These are phyloP conservation scores for Coemansia sp. DNA, from an alignment of 192 early-diverging fungal genomes.

Conservation along the genomic window DNA sequence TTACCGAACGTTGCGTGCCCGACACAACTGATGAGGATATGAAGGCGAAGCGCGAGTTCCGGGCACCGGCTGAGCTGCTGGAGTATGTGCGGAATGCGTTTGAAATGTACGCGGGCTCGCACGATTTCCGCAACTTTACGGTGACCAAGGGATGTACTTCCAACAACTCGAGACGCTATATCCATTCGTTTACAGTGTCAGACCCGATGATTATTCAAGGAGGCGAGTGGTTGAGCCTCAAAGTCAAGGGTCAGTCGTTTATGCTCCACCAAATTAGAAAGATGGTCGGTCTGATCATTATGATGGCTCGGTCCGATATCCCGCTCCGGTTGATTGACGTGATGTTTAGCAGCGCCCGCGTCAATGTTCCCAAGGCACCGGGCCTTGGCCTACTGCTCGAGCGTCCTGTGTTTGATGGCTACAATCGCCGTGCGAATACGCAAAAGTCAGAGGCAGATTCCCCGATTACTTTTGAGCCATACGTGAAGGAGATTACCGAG, in stretches of 20 bases:
- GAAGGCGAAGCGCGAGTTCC: constrained; percentile 60
- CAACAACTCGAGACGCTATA: constrained; percentile 75
- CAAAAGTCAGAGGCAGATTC: constrained; percentile 30
- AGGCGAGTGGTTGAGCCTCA: constrained; percentile 89
- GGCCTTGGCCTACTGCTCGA: constrained; percentile 87
- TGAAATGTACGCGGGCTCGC: constrained; percentile 74
- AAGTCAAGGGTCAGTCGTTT: constrained; percentile 93
- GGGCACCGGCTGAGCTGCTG: constrained; percentile 64
- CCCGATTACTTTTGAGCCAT: constrained; percentile 60
- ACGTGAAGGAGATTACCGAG: constrained; percentile 68
- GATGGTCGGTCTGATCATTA: constrained; percentile 91
- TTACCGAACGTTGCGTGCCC: constrained; percentile 31
- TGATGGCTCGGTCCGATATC: constrained; percentile 75
- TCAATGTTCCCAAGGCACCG: constrained; percentile 98
- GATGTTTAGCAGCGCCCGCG: constrained; percentile 63
- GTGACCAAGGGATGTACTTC: constrained; percentile 76
- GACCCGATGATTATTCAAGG: constrained; percentile 68
- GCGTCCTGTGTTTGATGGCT: constrained; percentile 67
- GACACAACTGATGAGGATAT: constrained; percentile 62
- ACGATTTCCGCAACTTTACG: constrained; percentile 97
- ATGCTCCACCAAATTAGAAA: constrained; percentile 99
- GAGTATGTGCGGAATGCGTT: constrained; percentile 67
- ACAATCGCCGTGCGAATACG: constrained; percentile 55
- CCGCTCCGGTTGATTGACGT: constrained; percentile 66
- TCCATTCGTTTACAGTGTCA: constrained; percentile 75